These are phyloP conservation scores for Adansonia digitata DNA, from an alignment of 345 rosid genomes.

Conservation along the genomic window DNA sequence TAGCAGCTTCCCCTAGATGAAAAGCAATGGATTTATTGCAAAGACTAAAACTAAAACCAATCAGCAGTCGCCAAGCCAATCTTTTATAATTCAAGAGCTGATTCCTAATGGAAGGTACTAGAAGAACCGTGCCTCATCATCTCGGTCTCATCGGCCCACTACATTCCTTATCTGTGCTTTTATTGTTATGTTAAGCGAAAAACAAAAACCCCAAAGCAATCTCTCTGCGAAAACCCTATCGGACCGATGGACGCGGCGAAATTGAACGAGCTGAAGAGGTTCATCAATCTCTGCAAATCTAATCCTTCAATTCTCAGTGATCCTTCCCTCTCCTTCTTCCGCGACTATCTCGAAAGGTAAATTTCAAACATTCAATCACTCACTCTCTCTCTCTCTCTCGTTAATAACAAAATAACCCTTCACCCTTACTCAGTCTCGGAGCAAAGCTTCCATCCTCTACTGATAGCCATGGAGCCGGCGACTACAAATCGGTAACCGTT, in stretches of 20 bases:
- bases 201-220: background rate
- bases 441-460: background rate
- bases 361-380: background rate
- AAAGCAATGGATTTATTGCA: too few relatives aligned
- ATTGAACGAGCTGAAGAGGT: slow-evolving; percentile 52
- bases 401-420: background rate
- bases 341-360: slow-evolving; percentile 89
- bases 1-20: too few relatives aligned
- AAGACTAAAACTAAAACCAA: too few relatives aligned
- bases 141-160: too few relatives aligned
- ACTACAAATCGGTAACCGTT: background rate
- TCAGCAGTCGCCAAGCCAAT: background rate
- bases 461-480: background rate
- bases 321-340: slow-evolving; percentile 89
- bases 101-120: background rate
- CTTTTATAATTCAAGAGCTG: background rate
- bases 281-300: slow-evolving; percentile 75
- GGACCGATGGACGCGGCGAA: slow-evolving; percentile 50
- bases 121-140: background rate
- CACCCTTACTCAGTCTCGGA: background rate
- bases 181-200: too few relatives aligned
- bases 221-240: background rate
- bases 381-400: background rate
- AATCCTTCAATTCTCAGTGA: slow-evolving; percentile 71
- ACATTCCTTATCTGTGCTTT: too few relatives aligned